Percentiles rank a stretch among this genome's conserved stretches.
Conservation (phyloP, 164 flowering plant species). For the Nymphaea colorata region DNA sequence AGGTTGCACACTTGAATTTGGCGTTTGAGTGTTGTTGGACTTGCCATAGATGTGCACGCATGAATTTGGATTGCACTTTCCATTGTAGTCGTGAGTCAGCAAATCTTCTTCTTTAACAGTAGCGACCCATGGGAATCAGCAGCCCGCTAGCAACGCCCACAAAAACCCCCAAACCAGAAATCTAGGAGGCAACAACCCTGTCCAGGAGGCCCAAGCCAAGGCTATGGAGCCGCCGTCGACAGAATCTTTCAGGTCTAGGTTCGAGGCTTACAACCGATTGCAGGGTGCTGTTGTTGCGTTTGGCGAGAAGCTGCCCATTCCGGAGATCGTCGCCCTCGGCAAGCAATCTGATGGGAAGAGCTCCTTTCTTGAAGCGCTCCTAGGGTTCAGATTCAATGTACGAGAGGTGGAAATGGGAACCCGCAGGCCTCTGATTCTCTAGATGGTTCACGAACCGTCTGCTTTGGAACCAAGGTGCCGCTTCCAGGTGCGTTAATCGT, state of each 20-base stretch:
- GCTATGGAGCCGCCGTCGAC: conserved; percentile 8
- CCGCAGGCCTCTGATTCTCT: conserved; percentile 82
- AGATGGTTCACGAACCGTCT: conserved; percentile 84
- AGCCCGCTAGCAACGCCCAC: conserved; percentile 34
- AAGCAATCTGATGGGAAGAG: conserved; percentile 99
- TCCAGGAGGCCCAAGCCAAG: conserved; percentile 1
- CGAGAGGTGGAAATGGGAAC: conserved; percentile 99
- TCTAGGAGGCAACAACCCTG: conserved; percentile 1
- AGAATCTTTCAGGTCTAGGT: conserved; percentile 32
- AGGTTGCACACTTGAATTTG: too few relatives aligned
- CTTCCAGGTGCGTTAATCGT: conserved; percentile 49
- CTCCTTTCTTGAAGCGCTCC: conserved; percentile 90
- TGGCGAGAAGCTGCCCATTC: conserved; percentile 96
- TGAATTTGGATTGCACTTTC: too few relatives aligned
- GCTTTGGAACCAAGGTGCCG: conserved; percentile 90
- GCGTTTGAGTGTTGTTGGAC: too few relatives aligned
- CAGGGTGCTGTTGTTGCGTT: conserved; percentile 94
- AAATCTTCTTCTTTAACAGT: too few relatives aligned
- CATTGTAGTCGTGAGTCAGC: too few relatives aligned
- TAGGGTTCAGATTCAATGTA: conserved; percentile 93
- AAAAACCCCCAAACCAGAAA: conserved; percentile 35
- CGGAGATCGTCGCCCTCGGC: conserved; percentile 93
- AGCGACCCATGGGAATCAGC: conserved; percentile 32
- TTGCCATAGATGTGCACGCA: too few relatives aligned
- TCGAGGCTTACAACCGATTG: conserved; percentile 91